Percentiles rank a stretch among this genome's conserved stretches.
phyloP scores from a whole-genome alignment of 345 rosid genomes.

The Moricandia moricandioides region DNA sequence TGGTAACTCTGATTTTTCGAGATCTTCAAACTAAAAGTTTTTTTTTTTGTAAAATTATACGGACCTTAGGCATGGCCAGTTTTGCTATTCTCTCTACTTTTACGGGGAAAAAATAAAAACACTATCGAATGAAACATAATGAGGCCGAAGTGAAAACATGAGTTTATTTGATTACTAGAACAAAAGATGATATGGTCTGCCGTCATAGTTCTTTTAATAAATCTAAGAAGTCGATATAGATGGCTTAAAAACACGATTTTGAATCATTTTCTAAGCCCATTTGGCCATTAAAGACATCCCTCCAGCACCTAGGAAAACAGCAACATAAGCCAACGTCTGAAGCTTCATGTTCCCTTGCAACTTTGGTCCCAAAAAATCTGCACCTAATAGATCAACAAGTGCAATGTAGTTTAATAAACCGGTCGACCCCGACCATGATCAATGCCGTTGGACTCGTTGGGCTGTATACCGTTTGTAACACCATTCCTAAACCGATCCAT shows the following conservation, averaged over 20 bases:
- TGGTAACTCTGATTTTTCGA: neutral
- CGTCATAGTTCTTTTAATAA: neutral
- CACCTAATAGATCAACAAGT: constrained; percentile 45
- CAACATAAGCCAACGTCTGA: constrained; percentile 34
- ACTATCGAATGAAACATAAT: neutral
- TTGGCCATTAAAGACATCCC: constrained; percentile 43
- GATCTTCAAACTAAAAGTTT: neutral
- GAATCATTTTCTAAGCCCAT: constrained; percentile 37
- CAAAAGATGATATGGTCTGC: neutral
- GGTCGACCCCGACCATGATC: too few relatives aligned
- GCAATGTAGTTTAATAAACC: constrained; percentile 49
- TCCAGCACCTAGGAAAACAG: constrained; percentile 41
- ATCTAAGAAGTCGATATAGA: neutral
- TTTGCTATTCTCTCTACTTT: too few relatives aligned
- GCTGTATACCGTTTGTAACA: too few relatives aligned
- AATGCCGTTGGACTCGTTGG: too few relatives aligned
- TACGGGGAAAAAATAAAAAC: too few relatives aligned
- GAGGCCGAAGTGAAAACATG: neutral
- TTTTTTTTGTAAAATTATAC: neutral
- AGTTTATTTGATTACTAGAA: constrained; percentile 5
- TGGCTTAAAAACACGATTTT: too few relatives aligned
- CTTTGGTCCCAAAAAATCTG: constrained; percentile 46
- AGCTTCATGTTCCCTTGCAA: constrained; percentile 39
- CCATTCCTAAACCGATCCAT: too few relatives aligned
- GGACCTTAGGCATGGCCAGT: neutral